Evolutionary conservation across 2,329 filamentous ascomycete species (phyloP).

Genomic region (Parastagonospora nodorum): DNA sequence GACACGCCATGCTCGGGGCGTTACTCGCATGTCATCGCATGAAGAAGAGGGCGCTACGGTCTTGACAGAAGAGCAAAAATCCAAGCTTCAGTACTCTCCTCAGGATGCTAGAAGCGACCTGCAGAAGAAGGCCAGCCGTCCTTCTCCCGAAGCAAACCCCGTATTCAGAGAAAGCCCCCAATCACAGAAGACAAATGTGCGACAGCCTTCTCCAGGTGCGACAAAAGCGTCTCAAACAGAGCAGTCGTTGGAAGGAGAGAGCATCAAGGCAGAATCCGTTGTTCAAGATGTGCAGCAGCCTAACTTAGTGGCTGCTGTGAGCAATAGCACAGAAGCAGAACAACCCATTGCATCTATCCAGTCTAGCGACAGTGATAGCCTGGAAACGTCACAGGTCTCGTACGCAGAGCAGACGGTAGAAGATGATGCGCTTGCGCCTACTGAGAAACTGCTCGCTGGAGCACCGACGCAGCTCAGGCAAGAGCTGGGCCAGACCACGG

Average conservation of each 20-base stretch:
- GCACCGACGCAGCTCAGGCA: no score
- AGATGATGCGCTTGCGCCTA: not conserved
- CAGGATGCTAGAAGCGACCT: constrained; percentile 45
- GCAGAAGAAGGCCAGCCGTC: constrained; percentile 13
- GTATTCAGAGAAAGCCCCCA: constrained; percentile 17
- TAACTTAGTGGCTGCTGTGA: no score
- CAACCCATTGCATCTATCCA: no score
- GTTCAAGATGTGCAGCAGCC: no score
- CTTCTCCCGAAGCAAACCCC: constrained; percentile 1
- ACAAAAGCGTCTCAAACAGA: not conserved
- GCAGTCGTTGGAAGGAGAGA: not conserved
- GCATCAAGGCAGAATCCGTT: no score
- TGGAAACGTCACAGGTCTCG: not conserved
- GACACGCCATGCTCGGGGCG: not conserved
- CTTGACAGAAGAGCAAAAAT: not conserved
- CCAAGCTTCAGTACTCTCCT: constrained; percentile 36
- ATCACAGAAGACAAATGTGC: constrained; percentile 20
- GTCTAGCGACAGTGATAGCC: no score
- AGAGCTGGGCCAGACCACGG: not conserved
- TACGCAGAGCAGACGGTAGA: not conserved
- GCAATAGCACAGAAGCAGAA: no score
- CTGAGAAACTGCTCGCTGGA: not conserved
- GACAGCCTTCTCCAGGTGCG: constrained; percentile 9
- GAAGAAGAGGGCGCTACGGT: constrained; percentile 1
- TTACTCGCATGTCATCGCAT: constrained; percentile 1